Conservation (phyloP, 2,329 filamentous ascomycete species). For the Neonectria sp. region DNA sequence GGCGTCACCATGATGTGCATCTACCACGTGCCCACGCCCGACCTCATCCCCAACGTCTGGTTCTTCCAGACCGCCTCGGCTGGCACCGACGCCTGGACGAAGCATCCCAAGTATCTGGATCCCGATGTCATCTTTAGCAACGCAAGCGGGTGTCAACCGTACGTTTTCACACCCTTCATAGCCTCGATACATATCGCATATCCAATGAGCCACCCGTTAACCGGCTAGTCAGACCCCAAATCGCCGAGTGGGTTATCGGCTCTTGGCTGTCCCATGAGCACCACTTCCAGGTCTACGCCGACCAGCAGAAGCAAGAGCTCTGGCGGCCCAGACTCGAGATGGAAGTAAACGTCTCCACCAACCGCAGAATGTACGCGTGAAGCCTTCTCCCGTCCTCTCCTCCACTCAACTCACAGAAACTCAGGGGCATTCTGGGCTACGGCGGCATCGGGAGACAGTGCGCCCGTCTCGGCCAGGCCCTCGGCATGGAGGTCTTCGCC, state of each 20-base stretch:
- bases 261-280: conserved; percentile 53
- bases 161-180: conserved; percentile 37
- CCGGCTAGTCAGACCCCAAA: conserved; percentile 50
- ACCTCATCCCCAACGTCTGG: conserved; percentile 54
- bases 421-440: conserved; percentile 59
- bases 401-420: background rate
- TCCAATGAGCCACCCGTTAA: background rate
- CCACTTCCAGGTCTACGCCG: conserved; percentile 48
- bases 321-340: conserved; percentile 46
- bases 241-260: conserved; percentile 59
- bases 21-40: conserved; percentile 50
- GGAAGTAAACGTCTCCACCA: conserved; percentile 50
- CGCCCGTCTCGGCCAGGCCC: conserved; percentile 65
- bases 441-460: conserved; percentile 62
- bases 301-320: conserved; percentile 47
- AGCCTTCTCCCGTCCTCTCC: background rate
- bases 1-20: conserved; percentile 59
- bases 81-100: conserved; percentile 60
- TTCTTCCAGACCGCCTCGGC: conserved; percentile 63
- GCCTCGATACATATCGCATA: too few species aligned
- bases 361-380: conserved; percentile 52
- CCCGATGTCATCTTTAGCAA: conserved; percentile 57
- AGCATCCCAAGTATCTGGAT: conserved; percentile 53
- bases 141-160: conserved; percentile 60
- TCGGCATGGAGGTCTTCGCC: conserved; percentile 78